These are phyloP conservation scores for Aspergillus haitiensis DNA, from an alignment of 495 filamentous ascomycete species.

Conservation along the genomic window DNA sequence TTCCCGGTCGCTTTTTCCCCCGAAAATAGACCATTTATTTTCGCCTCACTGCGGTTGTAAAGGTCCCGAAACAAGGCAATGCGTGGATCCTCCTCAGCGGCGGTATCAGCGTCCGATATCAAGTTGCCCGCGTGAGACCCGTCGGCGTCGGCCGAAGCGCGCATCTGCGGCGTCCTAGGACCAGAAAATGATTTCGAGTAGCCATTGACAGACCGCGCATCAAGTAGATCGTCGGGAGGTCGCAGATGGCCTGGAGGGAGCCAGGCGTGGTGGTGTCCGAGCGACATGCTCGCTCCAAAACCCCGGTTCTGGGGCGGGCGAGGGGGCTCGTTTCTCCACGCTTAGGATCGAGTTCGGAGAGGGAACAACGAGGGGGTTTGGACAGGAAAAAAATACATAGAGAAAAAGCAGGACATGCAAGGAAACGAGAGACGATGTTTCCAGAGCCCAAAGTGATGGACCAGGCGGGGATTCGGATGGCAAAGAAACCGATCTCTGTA, in stretches of 20 bases:
- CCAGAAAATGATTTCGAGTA: constrained; percentile 46
- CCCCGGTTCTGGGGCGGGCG: constrained; percentile 50
- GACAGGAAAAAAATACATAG: constrained; percentile 40
- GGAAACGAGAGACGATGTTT: constrained; percentile 32
- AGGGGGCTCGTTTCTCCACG: constrained; percentile 51
- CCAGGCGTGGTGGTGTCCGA: constrained; percentile 52
- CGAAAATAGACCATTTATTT: constrained; percentile 60
- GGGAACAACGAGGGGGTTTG: constrained; percentile 30
- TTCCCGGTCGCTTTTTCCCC: constrained; percentile 42
- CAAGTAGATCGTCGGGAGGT: constrained; percentile 47
- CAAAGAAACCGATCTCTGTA: constrained; percentile 39
- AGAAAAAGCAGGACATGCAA: constrained; percentile 24
- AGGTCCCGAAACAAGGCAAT: constrained; percentile 60
- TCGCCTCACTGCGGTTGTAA: constrained; percentile 59
- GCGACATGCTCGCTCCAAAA: constrained; percentile 55
- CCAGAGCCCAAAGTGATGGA: constrained; percentile 40
- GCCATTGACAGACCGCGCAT: constrained; percentile 52
- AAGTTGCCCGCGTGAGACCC: constrained; percentile 46
- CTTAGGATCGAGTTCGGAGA: constrained; percentile 40
- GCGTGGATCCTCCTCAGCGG: constrained; percentile 64
- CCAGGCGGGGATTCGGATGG: constrained; percentile 39
- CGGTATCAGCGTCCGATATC: constrained; percentile 52
- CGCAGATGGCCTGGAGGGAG: constrained; percentile 49
- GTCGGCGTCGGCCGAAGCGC: constrained; percentile 51
- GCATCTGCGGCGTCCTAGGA: constrained; percentile 50